Evolutionary conservation across 106 monocot genomes (phyloP).

Genomic region (Amphibolis antarctica): DNA sequence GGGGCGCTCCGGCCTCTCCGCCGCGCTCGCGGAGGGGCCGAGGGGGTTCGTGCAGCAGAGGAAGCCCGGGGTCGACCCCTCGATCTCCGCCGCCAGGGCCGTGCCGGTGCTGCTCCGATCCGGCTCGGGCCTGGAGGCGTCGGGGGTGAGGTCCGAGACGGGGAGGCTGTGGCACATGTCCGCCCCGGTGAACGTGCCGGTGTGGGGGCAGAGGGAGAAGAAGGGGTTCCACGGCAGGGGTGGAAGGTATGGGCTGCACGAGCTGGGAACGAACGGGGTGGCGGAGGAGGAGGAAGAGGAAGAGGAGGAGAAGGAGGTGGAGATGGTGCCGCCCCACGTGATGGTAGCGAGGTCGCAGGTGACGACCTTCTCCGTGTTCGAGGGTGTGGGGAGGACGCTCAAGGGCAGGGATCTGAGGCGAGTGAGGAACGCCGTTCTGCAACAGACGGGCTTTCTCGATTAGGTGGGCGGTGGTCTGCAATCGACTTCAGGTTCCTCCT

Average conservation of each 20-base stretch:
- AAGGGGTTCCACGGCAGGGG: slow-evolving; percentile 1
- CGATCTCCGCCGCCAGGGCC: slow-evolving; percentile 11
- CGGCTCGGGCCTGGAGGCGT: not conserved
- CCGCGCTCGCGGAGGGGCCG: slow-evolving; percentile 27
- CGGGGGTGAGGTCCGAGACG: not conserved
- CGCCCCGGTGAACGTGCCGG: slow-evolving; percentile 60
- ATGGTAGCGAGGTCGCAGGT: slow-evolving; percentile 58
- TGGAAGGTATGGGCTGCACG: not conserved
- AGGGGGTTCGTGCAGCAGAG: slow-evolving; percentile 3
- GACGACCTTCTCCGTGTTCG: slow-evolving; percentile 62
- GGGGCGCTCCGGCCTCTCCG: slow-evolving; percentile 41
- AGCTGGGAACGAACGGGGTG: not conserved
- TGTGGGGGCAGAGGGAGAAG: slow-evolving; percentile 27
- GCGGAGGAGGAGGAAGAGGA: slow-evolving; percentile 13
- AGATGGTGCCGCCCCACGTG: slow-evolving; percentile 79
- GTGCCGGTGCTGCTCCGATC: slow-evolving; percentile 9
- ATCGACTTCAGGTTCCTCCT: no score
- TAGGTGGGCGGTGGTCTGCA: not conserved
- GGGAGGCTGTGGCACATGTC: slow-evolving; percentile 26
- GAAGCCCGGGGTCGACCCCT: slow-evolving; percentile 6
- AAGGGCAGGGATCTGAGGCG: slow-evolving; percentile 79
- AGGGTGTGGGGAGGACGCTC: slow-evolving; percentile 75
- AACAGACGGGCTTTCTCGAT: slow-evolving; percentile 68
- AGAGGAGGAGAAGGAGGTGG: slow-evolving; percentile 34
- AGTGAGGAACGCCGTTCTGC: slow-evolving; percentile 63